These are phyloP conservation scores for Dioscorea cayenensis DNA, from an alignment of 116 monocot species.

Conservation along the genomic window DNA sequence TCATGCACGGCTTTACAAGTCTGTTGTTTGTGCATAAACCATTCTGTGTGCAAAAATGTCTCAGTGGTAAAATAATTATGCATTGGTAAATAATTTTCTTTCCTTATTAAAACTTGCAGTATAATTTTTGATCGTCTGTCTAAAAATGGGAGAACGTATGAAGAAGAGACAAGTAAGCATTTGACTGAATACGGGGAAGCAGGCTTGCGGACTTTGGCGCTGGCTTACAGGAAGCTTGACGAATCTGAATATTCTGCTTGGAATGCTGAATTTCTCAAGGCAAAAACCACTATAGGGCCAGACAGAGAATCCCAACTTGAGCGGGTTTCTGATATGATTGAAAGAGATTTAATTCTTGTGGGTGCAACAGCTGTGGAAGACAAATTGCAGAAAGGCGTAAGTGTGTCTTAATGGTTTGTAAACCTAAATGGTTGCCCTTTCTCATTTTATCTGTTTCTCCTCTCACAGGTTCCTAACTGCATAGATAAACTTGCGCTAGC, in stretches of 20 bases:
- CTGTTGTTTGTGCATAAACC: background rate
- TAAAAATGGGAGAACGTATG: constrained; percentile 57
- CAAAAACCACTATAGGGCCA: constrained; percentile 52
- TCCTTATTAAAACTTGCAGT: constrained; percentile 19
- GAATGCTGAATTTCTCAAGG: constrained; percentile 57
- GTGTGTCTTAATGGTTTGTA: background rate
- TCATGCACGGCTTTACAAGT: background rate
- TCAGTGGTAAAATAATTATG: too few relatives aligned
- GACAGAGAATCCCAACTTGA: constrained; percentile 56
- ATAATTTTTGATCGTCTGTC: constrained; percentile 68
- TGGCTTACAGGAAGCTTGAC: constrained; percentile 55
- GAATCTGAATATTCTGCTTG: constrained; percentile 50
- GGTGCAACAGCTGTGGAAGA: constrained; percentile 76
- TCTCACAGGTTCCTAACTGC: constrained; percentile 51
- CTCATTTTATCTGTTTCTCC: constrained; percentile 1
- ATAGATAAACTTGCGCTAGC: constrained; percentile 80
- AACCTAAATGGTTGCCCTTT: background rate
- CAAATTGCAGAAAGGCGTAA: constrained; percentile 69
- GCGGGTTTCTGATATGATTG: constrained; percentile 46
- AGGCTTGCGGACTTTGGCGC: constrained; percentile 55
- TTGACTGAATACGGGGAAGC: constrained; percentile 70
- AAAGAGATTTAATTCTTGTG: constrained; percentile 55
- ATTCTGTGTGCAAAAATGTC: too few relatives aligned
- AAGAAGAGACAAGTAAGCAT: constrained; percentile 50
- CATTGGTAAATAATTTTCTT: background rate